Evolutionary conservation across 2,329 filamentous ascomycete genomes (phyloP), one percentile per base, ranked within the genome.

Genomic region (Tothia fuscella): DNA sequence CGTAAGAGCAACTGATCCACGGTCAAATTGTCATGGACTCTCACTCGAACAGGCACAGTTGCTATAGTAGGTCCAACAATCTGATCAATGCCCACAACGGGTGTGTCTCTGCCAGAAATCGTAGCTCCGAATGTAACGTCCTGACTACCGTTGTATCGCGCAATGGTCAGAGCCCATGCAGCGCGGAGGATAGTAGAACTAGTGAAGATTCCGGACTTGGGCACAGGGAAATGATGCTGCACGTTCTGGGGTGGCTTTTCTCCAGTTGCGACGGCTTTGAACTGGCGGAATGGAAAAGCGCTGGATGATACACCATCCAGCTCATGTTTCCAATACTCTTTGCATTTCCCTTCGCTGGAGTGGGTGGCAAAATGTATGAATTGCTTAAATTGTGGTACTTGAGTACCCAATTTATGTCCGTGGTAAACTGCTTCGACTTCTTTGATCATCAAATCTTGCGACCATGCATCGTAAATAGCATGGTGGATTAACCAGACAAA

Each of bases 1-100:
- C n/a, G 9, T 9, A 9, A n/a, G 26, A 29, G 26, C 26, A 29
- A 29, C 26, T 29, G n/a, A n/a, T n/a, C n/a, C n/a, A n/a, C n/a
- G n/a, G n/a, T 61, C 0, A 55, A 51, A 3, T 65, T 57, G 3
- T 58, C 52, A 37, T 66, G 58, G 2, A 75, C 52, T 1, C 58
- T 58, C 1, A 80, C 59, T n/a, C 84, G 71, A 2, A 86, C 63
- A 2, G 88, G 88, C 6, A 91, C 60, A 0, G 83, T 80, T 2
- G 79, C 67, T 38, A 95, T 77, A 50, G 82, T 91, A 9, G 88
- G 88, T 0, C 88, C 88, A 43, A 89, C 66, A 3, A 88, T 72
- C 1, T 72, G 65, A 47, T 93, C 85, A 24, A 93, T 75, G 0
- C 70, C 74, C 3, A 68, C 55, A 2, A 94, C 56, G 0, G 83